Evolutionary conservation across 192 early-diverging fungal genomes (phyloP), one percentile per base, ranked within the genome.

Genomic region (Linnemannia schmuckeri): DNA sequence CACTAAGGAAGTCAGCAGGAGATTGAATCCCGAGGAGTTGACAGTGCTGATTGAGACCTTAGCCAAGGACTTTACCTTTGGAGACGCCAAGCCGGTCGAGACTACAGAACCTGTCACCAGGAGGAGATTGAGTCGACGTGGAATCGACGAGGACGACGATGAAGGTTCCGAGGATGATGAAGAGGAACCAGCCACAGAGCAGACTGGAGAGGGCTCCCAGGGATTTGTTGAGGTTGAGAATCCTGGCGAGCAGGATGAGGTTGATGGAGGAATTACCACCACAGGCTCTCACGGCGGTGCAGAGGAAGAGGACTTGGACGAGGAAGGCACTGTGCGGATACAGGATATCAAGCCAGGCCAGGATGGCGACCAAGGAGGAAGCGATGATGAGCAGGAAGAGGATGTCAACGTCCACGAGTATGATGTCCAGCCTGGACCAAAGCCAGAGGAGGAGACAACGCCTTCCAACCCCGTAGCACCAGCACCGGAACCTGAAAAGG

Each of bases 321-420:
- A 73, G 37, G 75, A 81, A 2, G 75, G 35, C 30, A 47, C 9
- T 33, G 75, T 82, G 13, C 75, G 75, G 75, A 74, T 82, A 77
- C 75, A 82, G n/a, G 54, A 15, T 27, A 71, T 38, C 24, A 33
- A 74, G 6, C 12, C 35, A 37, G n/a, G 1, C 30, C 35, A 27
- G 22, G 72, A 33, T 17, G 38, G 66, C 6, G 77, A 63, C 6
- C 44, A 76, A 37, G 78, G 47, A 24, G 71, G 15, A 38, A 42
- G 24, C 2, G 41, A 52, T 1, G 70, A 72, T 24, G 75, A 55
- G 35, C 68, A 85, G 24, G 73, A 70, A 13, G 76, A 77, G 33
- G 82, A 84, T 61, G 74, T 87, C 37, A 87, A 87, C 42, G n/a
- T 81, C 24, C 79, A 87, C 63, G 79, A 78, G 46, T 87, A 87